Base-by-base conservation (phyloP, 257 asterid genomes). In the Agastache rugosa region DNA sequence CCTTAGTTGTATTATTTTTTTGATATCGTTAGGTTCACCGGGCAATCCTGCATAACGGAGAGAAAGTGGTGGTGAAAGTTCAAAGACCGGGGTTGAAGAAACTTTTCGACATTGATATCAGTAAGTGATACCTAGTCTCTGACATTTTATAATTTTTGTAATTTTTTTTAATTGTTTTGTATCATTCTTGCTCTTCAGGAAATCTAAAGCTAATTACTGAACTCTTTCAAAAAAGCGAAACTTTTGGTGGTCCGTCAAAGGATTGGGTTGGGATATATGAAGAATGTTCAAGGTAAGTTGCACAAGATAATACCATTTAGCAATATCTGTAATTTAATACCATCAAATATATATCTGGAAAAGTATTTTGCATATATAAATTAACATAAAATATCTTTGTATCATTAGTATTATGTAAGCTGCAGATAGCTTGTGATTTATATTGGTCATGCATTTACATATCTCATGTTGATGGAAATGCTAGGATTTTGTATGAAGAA, bases 81-180 rank as follows among this genome's bases (percentile, higher is more conserved):
- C 98, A 92, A 77, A 84, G 97, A 79, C 98, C 98, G 25, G 97
- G 98, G 31, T 73, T 92, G 67, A 92, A 84, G 85, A 92, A 87
- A 78, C 96, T 92, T 37, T 92, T 92, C 51, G 96, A 92, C 84
- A 88, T 92, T 58, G 98, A 92, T 59, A 42, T 59, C 50, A 73
- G 98, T 92, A 82, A 82, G 85, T 73, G 55, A 51, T 15, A 48
- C 42, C 75, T 69, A 31, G n/a, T 25, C 22, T 53, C 60, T 41
- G 2, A 55, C 19, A n/a, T 35, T 44, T 61, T 67, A 19, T 19
- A 20, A n/a, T 48, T 17, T 23, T 19, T 75, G 50, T 39, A 53
- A 37, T 19, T 17, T 55, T 1, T 51, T 14, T 39, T 20, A 6
- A 27, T 70, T 29, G 34, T 11, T 25, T 22, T 35, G 20, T 22